Evolutionary conservation across 208 protist species (phyloP), one percentile per base, ranked within the genome.

Genomic region (Leishmania arabica): DNA sequence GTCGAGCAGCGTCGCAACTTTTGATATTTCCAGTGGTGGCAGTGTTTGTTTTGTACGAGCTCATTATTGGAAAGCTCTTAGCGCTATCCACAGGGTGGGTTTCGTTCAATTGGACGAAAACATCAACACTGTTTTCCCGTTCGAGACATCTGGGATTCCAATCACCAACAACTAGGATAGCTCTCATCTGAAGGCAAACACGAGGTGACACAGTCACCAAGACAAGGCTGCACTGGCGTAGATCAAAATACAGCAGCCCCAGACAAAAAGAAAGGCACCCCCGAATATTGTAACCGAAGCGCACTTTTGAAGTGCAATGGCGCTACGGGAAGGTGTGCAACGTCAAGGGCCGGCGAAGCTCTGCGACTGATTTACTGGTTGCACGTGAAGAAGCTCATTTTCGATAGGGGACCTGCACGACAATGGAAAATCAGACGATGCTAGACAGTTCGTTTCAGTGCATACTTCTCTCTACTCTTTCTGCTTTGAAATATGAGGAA

Each of bases 201-300:
- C 78, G 11, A 45, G 86, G 15, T 79, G 82, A 31, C 80, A 80
- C 27, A 88, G 88, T 34, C 82, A 81, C 53, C 51, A 79, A 37
- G 91, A 93, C 66, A 82, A 87, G 49, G 78, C 75, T 27, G 84
- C 90, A 24, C 65, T 82, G 56, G 86, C 84, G 0, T 93, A 80
- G n/a, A 54, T 82, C 54, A 64, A 40, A 82, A 37, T 40, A 31
- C 27, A 60, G 7, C 64, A 65, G 27, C 8, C 13, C n/a, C 7
- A 53, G 8, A 47, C 24, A n/a, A 53, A 54, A 56, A 68, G 13
- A 2, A 78, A 68, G 37, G 6, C 24, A 54, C 45, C 51, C 13
- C 8, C 42, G 21, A 73, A 34, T 31, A 34, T 53, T 73, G 69
- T 34, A 34, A 73, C 24, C 4, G 11, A 34, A 73, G 45, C 31